phyloP scores from a whole-genome alignment of 768 basidiomycete species.

The Mycena metata region DNA sequence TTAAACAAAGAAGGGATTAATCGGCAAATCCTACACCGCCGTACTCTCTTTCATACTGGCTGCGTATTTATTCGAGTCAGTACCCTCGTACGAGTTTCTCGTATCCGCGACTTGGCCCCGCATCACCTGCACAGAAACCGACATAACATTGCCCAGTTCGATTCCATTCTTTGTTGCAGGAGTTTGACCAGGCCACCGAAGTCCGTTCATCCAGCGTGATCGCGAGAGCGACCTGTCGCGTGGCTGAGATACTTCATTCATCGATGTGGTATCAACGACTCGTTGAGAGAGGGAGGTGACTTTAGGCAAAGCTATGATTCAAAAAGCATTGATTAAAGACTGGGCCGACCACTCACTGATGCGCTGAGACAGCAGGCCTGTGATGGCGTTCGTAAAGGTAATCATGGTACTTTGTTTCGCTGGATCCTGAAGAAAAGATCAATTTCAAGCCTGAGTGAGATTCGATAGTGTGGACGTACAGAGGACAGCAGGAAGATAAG shows the following conservation, averaged over 20 bases:
- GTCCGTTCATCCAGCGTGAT: background rate
- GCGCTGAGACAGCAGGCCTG: constrained; percentile 8
- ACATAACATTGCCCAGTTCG: constrained; percentile 12
- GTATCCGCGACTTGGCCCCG: constrained; percentile 4
- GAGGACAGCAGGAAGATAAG: constrained; percentile 8
- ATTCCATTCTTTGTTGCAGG: background rate
- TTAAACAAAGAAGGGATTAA: too few species aligned
- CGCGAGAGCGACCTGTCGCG: constrained; percentile 9
- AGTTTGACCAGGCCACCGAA: background rate
- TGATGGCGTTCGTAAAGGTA: constrained; percentile 10
- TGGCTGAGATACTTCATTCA: background rate
- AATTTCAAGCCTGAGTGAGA: background rate
- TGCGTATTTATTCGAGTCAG: background rate
- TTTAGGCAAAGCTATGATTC: background rate
- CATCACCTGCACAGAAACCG: constrained; percentile 1
- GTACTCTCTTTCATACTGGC: background rate
- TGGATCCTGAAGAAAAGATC: background rate
- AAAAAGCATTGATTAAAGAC: background rate
- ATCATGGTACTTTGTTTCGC: constrained; percentile 14
- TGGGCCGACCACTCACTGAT: background rate
- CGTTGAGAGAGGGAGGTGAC: constrained; percentile 17
- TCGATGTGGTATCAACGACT: background rate
- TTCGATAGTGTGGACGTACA: background rate
- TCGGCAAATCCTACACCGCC: constrained; percentile 2
- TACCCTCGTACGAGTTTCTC: background rate